Evolutionary conservation across 306 rosid species (phyloP).

Genomic region (Quercus mongolica): DNA sequence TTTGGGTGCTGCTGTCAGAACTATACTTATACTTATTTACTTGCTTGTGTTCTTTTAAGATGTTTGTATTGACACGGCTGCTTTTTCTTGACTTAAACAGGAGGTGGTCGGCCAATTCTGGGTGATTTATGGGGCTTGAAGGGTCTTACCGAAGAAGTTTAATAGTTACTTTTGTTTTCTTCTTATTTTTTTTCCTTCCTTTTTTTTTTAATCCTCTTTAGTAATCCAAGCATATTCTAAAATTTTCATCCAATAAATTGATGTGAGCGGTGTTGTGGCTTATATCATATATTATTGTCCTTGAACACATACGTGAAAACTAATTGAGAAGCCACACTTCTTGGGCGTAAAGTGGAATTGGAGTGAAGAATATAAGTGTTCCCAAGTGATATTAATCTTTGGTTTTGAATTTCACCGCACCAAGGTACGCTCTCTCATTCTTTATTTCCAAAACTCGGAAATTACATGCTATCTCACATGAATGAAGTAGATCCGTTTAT

Average conservation of each 20-base stretch:
- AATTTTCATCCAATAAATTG: neutral
- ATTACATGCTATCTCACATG: too few species aligned
- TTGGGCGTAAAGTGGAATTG: too few species aligned
- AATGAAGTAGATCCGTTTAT: too few species aligned
- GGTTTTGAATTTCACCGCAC: too few species aligned
- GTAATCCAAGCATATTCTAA: neutral
- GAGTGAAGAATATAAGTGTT: too few species aligned
- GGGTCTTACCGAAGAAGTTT: slow-evolving; percentile 89
- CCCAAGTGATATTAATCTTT: too few species aligned
- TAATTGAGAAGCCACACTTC: too few species aligned
- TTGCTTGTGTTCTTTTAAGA: neutral
- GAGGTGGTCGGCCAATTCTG: slow-evolving; percentile 96
- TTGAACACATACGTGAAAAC: too few species aligned
- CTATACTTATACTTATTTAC: neutral
- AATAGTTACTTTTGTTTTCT: slow-evolving; percentile 1
- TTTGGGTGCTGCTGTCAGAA: neutral
- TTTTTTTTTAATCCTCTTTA: neutral
- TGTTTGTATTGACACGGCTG: slow-evolving; percentile 29
- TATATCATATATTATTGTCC: neutral
- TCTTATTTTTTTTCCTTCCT: neutral
- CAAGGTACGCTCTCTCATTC: too few species aligned
- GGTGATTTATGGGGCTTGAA: slow-evolving; percentile 98
- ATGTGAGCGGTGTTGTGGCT: neutral
- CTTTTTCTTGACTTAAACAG: slow-evolving; percentile 38
- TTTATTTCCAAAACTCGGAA: too few species aligned